Percentiles rank a stretch among this genome's conserved stretches.
Evolutionary conservation across 73 alveolate genomes (phyloP).

Genomic region (Tetrahymena elliotti): DNA sequence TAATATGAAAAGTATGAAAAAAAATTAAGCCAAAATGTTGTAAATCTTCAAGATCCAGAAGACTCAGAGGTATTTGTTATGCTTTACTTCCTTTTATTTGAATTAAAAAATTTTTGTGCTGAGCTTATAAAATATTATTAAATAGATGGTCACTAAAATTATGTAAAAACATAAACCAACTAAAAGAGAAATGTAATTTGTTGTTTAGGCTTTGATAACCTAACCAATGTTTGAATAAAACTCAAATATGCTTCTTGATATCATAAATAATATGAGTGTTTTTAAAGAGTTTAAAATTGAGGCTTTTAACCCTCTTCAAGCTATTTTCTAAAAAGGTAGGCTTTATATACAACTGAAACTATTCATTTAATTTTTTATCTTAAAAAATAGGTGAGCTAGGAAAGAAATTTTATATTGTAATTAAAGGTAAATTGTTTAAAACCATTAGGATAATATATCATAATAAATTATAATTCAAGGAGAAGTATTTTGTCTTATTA

Average conservation of each 20-base stretch:
- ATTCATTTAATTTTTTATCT: background rate
- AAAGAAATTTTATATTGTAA: background rate
- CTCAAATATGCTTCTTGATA: background rate
- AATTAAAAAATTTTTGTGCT: background rate
- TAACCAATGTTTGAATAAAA: background rate
- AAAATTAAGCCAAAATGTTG: background rate
- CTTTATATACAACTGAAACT: background rate
- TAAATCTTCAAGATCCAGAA: background rate
- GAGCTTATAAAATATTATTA: background rate
- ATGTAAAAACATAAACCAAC: background rate
- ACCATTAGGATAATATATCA: no score
- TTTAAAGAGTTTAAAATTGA: background rate
- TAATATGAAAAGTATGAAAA: background rate
- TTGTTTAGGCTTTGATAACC: background rate
- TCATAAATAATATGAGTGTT: background rate
- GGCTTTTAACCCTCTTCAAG: background rate
- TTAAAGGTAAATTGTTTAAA: background rate
- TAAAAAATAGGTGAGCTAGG: background rate
- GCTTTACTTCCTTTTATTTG: background rate
- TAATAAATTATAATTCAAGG: background rate
- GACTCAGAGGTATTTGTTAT: background rate
- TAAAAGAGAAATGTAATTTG: background rate
- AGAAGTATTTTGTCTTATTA: background rate
- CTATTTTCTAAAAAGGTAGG: background rate
- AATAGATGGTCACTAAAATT: background rate